Conservation (phyloP, 345 rosid species). For the Bruguiera parviflora region DNA sequence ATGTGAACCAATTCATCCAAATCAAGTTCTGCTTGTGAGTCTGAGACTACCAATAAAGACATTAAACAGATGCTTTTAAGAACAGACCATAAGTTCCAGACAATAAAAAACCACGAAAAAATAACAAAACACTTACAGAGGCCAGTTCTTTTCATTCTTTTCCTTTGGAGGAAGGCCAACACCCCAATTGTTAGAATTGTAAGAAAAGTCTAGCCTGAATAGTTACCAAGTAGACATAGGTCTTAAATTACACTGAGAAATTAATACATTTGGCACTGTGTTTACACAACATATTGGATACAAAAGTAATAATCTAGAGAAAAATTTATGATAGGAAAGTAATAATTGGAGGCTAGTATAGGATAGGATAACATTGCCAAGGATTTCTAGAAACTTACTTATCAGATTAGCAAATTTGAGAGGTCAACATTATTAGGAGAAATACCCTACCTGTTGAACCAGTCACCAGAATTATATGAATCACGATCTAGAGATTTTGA, state of each 20-base stretch:
- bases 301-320: neutral
- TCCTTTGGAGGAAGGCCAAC: conserved; percentile 89
- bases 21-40: too few relatives aligned
- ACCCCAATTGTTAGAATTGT: conserved; percentile 82
- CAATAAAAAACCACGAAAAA: neutral
- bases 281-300: neutral
- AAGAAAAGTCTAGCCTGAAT: conserved; percentile 79
- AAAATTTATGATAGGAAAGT: conserved; percentile 3
- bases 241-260: neutral
- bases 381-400: neutral
- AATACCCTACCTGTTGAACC: conserved; percentile 77
- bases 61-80: neutral
- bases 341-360: neutral
- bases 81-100: neutral
- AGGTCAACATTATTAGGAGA: conserved; percentile 9
- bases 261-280: too few relatives aligned
- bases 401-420: neutral
- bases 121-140: conserved; percentile 49
- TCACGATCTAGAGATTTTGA: conserved; percentile 97
- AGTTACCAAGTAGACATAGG: conserved; percentile 8
- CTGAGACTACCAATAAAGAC: conserved; percentile 8
- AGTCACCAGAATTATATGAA: conserved; percentile 97
- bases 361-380: neutral
- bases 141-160: conserved; percentile 82
- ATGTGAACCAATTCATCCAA: too few relatives aligned